phyloP scores from a whole-genome alignment of 352 stramenopile species.

The Globisporangium viniferum region DNA sequence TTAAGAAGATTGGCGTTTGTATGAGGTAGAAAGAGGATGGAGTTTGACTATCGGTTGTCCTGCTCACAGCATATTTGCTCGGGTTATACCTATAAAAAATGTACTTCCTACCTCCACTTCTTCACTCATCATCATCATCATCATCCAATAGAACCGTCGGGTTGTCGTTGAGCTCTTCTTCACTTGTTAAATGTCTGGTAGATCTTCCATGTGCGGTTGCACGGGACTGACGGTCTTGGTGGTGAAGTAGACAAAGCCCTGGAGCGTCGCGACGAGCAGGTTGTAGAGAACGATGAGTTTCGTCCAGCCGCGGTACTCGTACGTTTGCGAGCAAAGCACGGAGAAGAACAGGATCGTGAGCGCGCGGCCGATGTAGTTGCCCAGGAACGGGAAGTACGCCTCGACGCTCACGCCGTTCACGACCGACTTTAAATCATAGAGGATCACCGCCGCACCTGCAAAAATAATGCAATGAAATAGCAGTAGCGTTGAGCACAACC shows the following conservation, averaged over 20 bases:
- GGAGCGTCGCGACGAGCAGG: conserved; percentile 64
- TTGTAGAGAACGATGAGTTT: conserved; percentile 77
- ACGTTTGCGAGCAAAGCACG: conserved; percentile 65
- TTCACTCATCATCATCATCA: background rate
- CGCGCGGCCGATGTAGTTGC: conserved; percentile 84
- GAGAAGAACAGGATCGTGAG: conserved; percentile 81
- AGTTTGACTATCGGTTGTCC: background rate
- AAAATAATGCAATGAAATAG: background rate
- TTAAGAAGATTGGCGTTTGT: background rate
- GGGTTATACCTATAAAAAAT: conserved; percentile 6
- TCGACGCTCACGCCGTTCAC: conserved; percentile 82
- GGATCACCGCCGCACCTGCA: conserved; percentile 62
- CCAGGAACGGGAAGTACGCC: conserved; percentile 82
- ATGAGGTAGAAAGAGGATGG: background rate
- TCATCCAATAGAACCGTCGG: background rate
- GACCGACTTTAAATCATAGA: conserved; percentile 85
- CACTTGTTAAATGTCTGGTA: conserved; percentile 46
- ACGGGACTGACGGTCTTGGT: conserved; percentile 67
- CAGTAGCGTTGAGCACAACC: background rate
- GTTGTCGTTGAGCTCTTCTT: background rate
- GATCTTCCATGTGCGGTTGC: conserved; percentile 59
- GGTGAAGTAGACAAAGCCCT: conserved; percentile 82
- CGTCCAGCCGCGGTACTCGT: conserved; percentile 67
- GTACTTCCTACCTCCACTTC: background rate
- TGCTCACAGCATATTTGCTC: background rate